Percentiles rank a stretch among this genome's conserved stretches.
phyloP scores from a whole-genome alignment of 441 rosid species.

The Populus hybrid region DNA sequence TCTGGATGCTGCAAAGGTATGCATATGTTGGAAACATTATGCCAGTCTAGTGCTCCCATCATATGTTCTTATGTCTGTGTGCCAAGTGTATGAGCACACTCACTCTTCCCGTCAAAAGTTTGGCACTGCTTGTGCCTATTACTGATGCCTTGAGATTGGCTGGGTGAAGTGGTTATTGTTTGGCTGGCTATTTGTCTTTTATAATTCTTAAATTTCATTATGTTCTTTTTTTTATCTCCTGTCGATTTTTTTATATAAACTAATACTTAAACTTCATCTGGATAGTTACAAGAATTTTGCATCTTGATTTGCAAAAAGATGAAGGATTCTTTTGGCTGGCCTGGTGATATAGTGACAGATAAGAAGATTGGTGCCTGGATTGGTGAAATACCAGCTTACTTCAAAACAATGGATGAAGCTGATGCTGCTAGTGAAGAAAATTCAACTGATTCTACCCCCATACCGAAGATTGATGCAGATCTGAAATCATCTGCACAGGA shows the following conservation, averaged over 20 bases:
- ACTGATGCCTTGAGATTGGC: background rate
- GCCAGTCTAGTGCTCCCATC: background rate
- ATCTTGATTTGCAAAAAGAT: constrained; percentile 45
- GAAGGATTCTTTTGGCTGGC: constrained; percentile 60
- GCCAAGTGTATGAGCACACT: background rate
- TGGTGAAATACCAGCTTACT: constrained; percentile 62
- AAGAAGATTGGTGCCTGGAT: constrained; percentile 52
- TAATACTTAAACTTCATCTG: constrained; percentile 21
- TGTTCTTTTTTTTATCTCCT: constrained; percentile 9
- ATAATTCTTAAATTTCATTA: background rate
- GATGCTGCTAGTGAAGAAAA: constrained; percentile 30
- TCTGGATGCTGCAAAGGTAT: constrained; percentile 53
- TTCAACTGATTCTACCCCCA: constrained; percentile 31
- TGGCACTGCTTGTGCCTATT: background rate
- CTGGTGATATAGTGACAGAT: constrained; percentile 44
- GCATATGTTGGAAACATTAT: constrained; percentile 10
- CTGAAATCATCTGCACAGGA: constrained; percentile 54
- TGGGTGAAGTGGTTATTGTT: background rate
- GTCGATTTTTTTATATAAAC: constrained; percentile 3
- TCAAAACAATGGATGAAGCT: constrained; percentile 36
- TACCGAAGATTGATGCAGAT: constrained; percentile 38
- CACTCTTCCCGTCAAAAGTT: background rate
- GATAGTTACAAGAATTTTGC: constrained; percentile 53
- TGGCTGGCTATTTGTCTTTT: background rate
- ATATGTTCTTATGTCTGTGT: background rate